Percentiles rank a stretch among this genome's conserved stretches.
These are phyloP conservation scores for Chamaecrista fasciculata DNA, from an alignment of 306 rosid genomes.

Conservation along the genomic window DNA sequence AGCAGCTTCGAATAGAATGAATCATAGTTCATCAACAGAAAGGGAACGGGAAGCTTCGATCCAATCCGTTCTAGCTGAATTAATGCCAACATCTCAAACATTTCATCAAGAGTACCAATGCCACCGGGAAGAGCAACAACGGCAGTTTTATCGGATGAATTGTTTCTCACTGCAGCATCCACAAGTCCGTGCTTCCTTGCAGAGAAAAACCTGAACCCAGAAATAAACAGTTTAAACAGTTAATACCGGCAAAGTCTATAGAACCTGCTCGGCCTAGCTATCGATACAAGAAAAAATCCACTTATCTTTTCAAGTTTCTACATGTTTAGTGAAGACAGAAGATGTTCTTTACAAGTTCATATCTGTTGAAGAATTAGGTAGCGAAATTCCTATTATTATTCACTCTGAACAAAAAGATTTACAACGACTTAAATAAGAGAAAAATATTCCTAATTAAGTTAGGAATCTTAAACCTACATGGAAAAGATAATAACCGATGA, in stretches of 20 bases:
- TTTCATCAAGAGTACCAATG: constrained; percentile 84
- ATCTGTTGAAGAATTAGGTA: too few species aligned
- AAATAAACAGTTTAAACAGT: neutral
- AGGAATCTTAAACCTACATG: too few species aligned
- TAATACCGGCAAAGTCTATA: neutral
- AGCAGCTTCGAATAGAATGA: constrained; percentile 76
- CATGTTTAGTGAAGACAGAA: neutral
- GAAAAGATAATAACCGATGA: too few species aligned
- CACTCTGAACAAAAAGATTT: too few species aligned
- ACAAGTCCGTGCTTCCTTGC: constrained; percentile 97
- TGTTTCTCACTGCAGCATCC: constrained; percentile 75
- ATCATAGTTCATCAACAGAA: constrained; percentile 84
- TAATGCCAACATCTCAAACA: constrained; percentile 74
- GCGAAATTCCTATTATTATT: too few species aligned
- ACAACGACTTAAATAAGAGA: too few species aligned
- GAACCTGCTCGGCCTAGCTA: neutral
- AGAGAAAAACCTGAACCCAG: constrained; percentile 75
- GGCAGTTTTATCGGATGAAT: constrained; percentile 63
- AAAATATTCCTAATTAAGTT: too few species aligned
- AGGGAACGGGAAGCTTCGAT: constrained; percentile 70
- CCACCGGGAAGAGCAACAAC: constrained; percentile 91
- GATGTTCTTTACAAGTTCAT: too few species aligned
- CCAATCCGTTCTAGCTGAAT: constrained; percentile 87
- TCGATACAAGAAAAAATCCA: neutral
- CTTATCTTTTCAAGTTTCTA: neutral